A percentile compares a stretch with the other conserved stretches of the same genome.
phyloP scores from a whole-genome alignment of 2,329 filamentous ascomycete genomes.

The Sclerotinia nivalis region DNA sequence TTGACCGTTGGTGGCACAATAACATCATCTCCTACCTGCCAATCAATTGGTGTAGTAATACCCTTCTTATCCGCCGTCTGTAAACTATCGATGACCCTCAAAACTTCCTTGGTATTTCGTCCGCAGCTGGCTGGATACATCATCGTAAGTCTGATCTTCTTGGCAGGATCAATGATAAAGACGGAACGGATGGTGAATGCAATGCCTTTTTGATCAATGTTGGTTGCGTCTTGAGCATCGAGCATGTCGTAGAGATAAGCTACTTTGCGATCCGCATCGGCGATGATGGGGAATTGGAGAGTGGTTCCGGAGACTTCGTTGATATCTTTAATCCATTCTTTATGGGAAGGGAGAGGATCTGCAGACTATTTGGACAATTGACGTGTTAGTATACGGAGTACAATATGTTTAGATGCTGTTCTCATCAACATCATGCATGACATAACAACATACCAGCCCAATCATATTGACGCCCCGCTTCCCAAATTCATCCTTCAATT shows the following conservation, averaged over 20 bases:
- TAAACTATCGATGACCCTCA: constrained; percentile 64
- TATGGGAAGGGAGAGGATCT: constrained; percentile 79
- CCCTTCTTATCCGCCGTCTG: constrained; percentile 73
- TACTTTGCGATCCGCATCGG: constrained; percentile 73
- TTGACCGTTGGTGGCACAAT: constrained; percentile 80
- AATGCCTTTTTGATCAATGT: constrained; percentile 75
- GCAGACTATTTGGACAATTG: constrained; percentile 52
- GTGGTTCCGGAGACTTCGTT: constrained; percentile 69
- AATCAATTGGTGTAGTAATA: constrained; percentile 83
- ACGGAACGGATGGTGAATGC: constrained; percentile 91
- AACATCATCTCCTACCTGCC: constrained; percentile 82
- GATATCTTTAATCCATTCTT: constrained; percentile 85
- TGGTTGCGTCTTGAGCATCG: constrained; percentile 74
- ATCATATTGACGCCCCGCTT: constrained; percentile 85
- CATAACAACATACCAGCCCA: constrained; percentile 54
- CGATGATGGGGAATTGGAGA: constrained; percentile 75
- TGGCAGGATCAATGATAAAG: constrained; percentile 87
- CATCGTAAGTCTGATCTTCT: constrained; percentile 87
- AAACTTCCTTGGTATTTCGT: constrained; percentile 73
- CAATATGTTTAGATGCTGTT: constrained; percentile 42
- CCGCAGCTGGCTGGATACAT: constrained; percentile 87
- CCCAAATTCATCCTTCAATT: constrained; percentile 76
- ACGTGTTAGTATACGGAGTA: neutral
- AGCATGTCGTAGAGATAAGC: constrained; percentile 49
- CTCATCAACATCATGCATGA: too few relatives aligned